Base-by-base conservation (phyloP, 768 basidiomycete genomes). In the Lactarius indigo region DNA sequence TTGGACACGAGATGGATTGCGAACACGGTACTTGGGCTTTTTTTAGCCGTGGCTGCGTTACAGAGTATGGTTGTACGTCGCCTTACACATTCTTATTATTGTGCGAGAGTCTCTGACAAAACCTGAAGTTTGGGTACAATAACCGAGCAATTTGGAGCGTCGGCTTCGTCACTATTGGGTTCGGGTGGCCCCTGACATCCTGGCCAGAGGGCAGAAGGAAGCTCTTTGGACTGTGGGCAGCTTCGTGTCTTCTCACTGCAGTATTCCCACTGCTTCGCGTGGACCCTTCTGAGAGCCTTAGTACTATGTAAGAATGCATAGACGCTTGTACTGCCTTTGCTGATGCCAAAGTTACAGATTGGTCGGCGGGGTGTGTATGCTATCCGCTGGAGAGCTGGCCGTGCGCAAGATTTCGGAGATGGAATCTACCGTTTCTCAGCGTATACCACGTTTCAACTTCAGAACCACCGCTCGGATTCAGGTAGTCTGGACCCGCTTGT, bases 241-340 rank as follows among this genome's bases (percentile, higher is more conserved):
- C 72, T 18, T 78, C 80, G 7, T 91, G 87, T 73, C 68, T 85
- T 1, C 68, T 79, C n/a, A 84, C 83, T 0, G 83, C 83, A 0
- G 70, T 91, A 3, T 94, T 94, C 71, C 91, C 92, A 0, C 73
- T 90, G 31, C 80, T 93, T 31, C 78, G 84, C 9, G 89, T 93
- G 3, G 86, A 93, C 65, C 90, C 91, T 73, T 76, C 78, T 28
- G 92, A 94, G 75, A 86, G 78, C 67, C 64, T 89, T 26, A 30
- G 71, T 1, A 72, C 80, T 3, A 87, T 94, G 92, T 92, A 64
- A 73, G 15, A 3, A 86, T 78, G 6, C 28, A 57, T n/a, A 2
- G 15, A 23, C 18, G 0, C 31, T 5, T 20, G 5, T 52, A 28
- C 26, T 61, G 54, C 37, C 26, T 42, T 30, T 33, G 2, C 33